phyloP scores from a whole-genome alignment of 2,329 filamentous ascomycete genomes.

The Diaporthe sp. region DNA sequence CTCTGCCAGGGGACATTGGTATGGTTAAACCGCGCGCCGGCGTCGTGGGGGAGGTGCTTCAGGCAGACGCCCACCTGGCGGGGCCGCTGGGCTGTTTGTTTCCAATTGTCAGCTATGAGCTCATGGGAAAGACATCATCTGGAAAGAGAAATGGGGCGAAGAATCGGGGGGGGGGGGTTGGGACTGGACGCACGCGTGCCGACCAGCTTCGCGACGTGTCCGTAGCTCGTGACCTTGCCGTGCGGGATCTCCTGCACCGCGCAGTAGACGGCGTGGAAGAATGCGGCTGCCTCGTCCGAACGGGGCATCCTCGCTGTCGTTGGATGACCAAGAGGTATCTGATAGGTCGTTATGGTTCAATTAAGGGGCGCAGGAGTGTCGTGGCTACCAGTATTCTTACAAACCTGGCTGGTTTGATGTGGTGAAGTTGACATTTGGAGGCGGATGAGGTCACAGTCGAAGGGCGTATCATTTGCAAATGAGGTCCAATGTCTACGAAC shows the following conservation, averaged over 20 bases:
- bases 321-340: too few species aligned
- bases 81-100: constrained; percentile 73
- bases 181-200: constrained; percentile 74
- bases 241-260: constrained; percentile 88
- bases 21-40: constrained; percentile 73
- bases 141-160: too few species aligned
- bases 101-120: background rate
- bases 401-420: background rate
- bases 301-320: constrained; percentile 69
- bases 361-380: background rate
- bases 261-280: constrained; percentile 83
- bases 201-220: constrained; percentile 80
- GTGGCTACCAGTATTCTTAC: background rate
- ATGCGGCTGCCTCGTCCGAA: constrained; percentile 80
- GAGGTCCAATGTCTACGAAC: too few species aligned
- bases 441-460: constrained; percentile 4
- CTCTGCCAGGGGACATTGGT: constrained; percentile 94
- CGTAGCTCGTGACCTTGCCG: constrained; percentile 90
- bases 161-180: fast-evolving
- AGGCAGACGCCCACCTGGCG: constrained; percentile 92
- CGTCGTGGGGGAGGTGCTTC: constrained; percentile 80
- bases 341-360: background rate
- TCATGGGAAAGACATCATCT: background rate
- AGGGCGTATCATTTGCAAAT: constrained; percentile 21
- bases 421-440: constrained; percentile 8